These are phyloP conservation scores for Penicillium sp. DNA, from an alignment of 2,329 filamentous ascomycete species.

Conservation along the genomic window DNA sequence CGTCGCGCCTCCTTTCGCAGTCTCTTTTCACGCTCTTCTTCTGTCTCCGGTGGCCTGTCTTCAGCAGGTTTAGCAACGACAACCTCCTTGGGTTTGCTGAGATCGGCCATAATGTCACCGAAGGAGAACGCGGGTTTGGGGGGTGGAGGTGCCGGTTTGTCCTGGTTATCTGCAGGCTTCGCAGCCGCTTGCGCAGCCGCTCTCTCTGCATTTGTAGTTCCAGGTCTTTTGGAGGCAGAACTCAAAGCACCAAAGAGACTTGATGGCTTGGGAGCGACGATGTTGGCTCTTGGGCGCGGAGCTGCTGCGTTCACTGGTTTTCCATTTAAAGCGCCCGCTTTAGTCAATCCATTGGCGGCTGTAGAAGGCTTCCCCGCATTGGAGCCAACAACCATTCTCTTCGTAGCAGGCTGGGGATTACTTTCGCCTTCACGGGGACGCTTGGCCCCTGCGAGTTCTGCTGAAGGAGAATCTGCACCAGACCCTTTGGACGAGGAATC, in stretches of 20 bases:
- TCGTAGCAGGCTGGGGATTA: slow-evolving; percentile 35
- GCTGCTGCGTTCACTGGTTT: slow-evolving; percentile 31
- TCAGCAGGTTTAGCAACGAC: slow-evolving; percentile 52
- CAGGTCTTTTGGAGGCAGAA: slow-evolving; percentile 51
- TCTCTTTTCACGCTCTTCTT: slow-evolving; percentile 58
- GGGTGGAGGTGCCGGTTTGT: slow-evolving; percentile 30
- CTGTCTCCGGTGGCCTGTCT: slow-evolving; percentile 55
- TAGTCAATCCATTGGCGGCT: slow-evolving; percentile 25
- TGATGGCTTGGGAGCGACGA: slow-evolving; percentile 43
- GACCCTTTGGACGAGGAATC: slow-evolving; percentile 28
- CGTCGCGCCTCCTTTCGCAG: slow-evolving; percentile 61
- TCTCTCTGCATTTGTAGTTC: slow-evolving; percentile 50
- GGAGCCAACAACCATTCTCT: slow-evolving; percentile 38
- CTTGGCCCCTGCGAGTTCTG: slow-evolving; percentile 36
- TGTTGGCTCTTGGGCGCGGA: slow-evolving; percentile 38
- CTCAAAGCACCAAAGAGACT: slow-evolving; percentile 48
- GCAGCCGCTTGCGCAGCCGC: slow-evolving; percentile 43
- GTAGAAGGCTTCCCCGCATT: slow-evolving; percentile 22
- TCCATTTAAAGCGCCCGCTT: slow-evolving; percentile 28
- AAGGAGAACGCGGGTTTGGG: slow-evolving; percentile 48
- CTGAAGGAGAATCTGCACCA: slow-evolving; percentile 8
- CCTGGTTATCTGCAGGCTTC: slow-evolving; percentile 38
- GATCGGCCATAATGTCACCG: slow-evolving; percentile 49
- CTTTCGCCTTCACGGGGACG: slow-evolving; percentile 40
- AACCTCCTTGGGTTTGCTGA: slow-evolving; percentile 57